Evolutionary conservation across 208 protist genomes (phyloP), one percentile per base, ranked within the genome.

Genomic region (Angomonas deanei): DNA sequence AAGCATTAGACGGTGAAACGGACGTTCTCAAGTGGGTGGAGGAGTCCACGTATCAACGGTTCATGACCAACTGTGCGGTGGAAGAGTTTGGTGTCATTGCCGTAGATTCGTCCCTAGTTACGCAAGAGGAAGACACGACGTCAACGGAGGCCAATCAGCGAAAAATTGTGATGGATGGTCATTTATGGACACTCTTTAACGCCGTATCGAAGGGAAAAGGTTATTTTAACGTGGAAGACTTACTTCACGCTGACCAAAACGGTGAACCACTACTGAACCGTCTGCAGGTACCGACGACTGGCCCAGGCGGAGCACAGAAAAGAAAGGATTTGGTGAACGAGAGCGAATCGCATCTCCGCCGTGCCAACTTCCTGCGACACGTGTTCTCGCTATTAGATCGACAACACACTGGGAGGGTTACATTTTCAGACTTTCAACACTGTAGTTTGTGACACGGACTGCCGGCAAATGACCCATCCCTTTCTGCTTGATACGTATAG

Each of bases 391-490:
- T 19, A n/a, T 26, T 50, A 23, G 42, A 50, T 50, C 3, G 42
- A 50, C 13, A n/a, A 5, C 42, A 50, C 42, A 50, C 42, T 5
- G 42, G 42, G 15, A 13, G 42, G 15, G 19, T 50, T 5, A 50
- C 42, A 10, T 50, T 50, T 50, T 50, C 42, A 5, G 42, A 50
- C 19, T 50, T 50, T 50, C 42, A 50, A 19, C 42, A 50, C 17
- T 50, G 42, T 50, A n/a, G n/a, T n/a, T n/a, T n/a, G n/a, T n/a
- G n/a, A n/a, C n/a, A n/a, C n/a, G n/a, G n/a, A n/a, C n/a, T n/a
- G n/a, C n/a, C n/a, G n/a, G n/a, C n/a, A n/a, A n/a, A n/a, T n/a
- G n/a, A n/a, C n/a, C n/a, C n/a, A n/a, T n/a, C n/a, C n/a, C n/a
- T n/a, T n/a, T n/a, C n/a, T n/a, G n/a, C n/a, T n/a, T n/a, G n/a